A percentile compares a stretch with the other conserved stretches of the same genome.
phyloP scores from a whole-genome alignment of 768 basidiomycete genomes.

The Lactarius sanguifluus region DNA sequence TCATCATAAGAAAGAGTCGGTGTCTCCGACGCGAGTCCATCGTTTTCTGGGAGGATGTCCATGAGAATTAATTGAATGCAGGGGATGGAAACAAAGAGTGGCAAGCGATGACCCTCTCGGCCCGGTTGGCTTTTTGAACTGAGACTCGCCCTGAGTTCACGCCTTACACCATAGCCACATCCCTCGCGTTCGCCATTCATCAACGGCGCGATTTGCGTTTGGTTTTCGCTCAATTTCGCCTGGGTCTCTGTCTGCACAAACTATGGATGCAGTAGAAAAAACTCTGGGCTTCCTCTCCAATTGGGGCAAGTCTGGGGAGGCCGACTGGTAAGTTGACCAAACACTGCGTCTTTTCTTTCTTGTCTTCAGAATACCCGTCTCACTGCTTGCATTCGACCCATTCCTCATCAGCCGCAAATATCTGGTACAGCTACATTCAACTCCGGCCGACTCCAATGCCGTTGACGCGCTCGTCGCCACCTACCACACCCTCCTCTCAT shows the following conservation, averaged over 20 bases:
- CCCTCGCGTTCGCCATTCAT: background rate
- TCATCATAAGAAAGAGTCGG: conserved; percentile 55
- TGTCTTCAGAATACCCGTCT: background rate
- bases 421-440: conserved; percentile 59
- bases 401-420: conserved; percentile 52
- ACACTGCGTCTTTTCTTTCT: background rate
- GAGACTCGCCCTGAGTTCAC: background rate
- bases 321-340: conserved; percentile 22
- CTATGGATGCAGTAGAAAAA: conserved; percentile 27
- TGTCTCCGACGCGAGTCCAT: conserved; percentile 12
- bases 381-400: background rate
- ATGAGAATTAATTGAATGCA: conserved; percentile 26
- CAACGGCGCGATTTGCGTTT: background rate
- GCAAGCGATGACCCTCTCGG: background rate
- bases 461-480: conserved; percentile 60
- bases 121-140: background rate
- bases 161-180: background rate
- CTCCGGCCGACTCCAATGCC: conserved; percentile 51
- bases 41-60: conserved; percentile 31
- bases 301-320: conserved; percentile 27
- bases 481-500: conserved; percentile 66
- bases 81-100: background rate
- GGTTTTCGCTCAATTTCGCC: conserved; percentile 1
- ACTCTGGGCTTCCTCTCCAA: conserved; percentile 23
- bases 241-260: background rate